Percentiles rank a stretch among this genome's conserved stretches.
These are phyloP conservation scores for Mallotus japonicus DNA, from an alignment of 441 rosid genomes.

Conservation along the genomic window DNA sequence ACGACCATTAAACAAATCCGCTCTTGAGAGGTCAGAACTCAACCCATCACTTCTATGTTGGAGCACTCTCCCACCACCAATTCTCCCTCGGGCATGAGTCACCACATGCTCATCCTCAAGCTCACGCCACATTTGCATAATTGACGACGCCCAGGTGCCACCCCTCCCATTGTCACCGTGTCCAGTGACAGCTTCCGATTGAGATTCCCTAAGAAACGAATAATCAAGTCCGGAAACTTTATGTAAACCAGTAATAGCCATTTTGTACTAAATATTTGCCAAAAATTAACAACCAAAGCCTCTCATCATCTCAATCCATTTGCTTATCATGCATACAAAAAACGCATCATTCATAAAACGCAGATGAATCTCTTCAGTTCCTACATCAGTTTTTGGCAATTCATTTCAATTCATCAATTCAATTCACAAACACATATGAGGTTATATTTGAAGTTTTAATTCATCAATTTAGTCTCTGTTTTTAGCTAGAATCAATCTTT, in stretches of 20 bases:
- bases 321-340: conserved; percentile 34
- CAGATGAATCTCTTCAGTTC: conserved; percentile 27
- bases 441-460: neutral
- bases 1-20: conserved; percentile 39
- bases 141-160: conserved; percentile 69
- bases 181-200: conserved; percentile 45
- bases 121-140: conserved; percentile 85
- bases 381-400: conserved; percentile 19
- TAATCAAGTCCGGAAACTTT: conserved; percentile 67
- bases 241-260: conserved; percentile 90
- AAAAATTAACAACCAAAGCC: conserved; percentile 18
- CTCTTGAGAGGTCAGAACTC: conserved; percentile 34
- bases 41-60: conserved; percentile 42
- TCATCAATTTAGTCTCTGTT: conserved; percentile 17
- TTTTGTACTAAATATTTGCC: conserved; percentile 25
- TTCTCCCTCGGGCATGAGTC: conserved; percentile 52
- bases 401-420: no score
- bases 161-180: conserved; percentile 51
- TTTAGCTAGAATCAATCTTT: no score
- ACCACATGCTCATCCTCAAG: conserved; percentile 80
- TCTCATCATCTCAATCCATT: conserved; percentile 34
- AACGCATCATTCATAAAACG: conserved; percentile 34
- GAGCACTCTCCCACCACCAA: conserved; percentile 43
- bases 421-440: no score
- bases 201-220: conserved; percentile 64